Evolutionary conservation across 1,139 yeast genomes (phyloP).

Genomic region (Lodderomyces metapsilosis): DNA sequence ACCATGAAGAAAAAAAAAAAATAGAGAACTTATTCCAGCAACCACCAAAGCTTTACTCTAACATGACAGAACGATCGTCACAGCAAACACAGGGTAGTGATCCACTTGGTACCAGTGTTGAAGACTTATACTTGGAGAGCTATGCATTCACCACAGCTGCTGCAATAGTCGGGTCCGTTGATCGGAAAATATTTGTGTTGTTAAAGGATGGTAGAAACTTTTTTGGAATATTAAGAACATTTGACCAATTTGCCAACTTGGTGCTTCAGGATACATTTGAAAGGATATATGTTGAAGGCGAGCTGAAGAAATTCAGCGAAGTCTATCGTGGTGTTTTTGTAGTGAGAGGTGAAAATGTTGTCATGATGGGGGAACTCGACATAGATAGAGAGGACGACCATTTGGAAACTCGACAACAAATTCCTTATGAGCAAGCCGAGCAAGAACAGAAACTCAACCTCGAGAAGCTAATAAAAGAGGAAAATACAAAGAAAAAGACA

Average conservation of each 20-base stretch:
- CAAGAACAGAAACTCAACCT: constrained; percentile 37
- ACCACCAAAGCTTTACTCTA: constrained; percentile 17
- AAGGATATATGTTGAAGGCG: constrained; percentile 60
- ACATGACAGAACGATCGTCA: constrained; percentile 8
- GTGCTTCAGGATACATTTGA: constrained; percentile 90
- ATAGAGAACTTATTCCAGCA: background rate
- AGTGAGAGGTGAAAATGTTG: constrained; percentile 96
- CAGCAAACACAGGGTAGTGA: constrained; percentile 18
- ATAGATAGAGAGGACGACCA: constrained; percentile 82
- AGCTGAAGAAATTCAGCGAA: constrained; percentile 64
- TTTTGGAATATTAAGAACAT: constrained; percentile 89
- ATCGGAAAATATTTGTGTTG: constrained; percentile 80
- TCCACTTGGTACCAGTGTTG: constrained; percentile 36
- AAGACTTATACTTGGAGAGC: constrained; percentile 58
- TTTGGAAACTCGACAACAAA: constrained; percentile 52
- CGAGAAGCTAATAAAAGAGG: constrained; percentile 40
- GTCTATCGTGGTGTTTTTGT: constrained; percentile 74
- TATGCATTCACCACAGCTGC: constrained; percentile 97
- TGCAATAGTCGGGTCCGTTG: constrained; percentile 91
- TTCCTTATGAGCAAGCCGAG: constrained; percentile 64
- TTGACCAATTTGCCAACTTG: constrained; percentile 92
- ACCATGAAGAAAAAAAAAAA: constrained; percentile 5
- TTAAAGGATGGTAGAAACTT: constrained; percentile 88
- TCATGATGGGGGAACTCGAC: constrained; percentile 93
- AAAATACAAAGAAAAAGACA: constrained; percentile 47